Evolutionary conservation across 1,284 basidiomycete genomes (phyloP).

Genomic region (Mycena citricolor): DNA sequence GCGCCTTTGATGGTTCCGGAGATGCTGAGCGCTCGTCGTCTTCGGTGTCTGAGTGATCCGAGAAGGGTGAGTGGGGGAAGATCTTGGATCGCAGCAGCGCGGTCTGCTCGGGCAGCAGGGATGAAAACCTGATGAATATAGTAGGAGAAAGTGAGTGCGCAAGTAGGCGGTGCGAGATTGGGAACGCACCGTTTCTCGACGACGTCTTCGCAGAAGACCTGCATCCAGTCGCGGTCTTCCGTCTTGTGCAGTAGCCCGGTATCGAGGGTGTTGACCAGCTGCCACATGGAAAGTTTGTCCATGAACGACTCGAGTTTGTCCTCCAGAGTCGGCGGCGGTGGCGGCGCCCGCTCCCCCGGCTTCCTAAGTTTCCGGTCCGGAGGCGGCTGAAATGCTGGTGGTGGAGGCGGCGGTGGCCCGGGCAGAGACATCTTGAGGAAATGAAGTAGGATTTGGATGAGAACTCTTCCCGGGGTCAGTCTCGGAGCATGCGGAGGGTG

Average conservation of each 20-base stretch:
- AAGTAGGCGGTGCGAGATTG: not conserved
- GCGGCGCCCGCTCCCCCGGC: slow-evolving; percentile 26
- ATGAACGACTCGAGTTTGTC: slow-evolving; percentile 68
- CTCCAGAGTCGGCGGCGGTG: slow-evolving; percentile 33
- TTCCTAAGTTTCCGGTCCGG: slow-evolving; percentile 40
- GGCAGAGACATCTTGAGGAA: slow-evolving; percentile 64
- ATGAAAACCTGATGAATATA: slow-evolving; percentile 54
- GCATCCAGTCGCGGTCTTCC: slow-evolving; percentile 68
- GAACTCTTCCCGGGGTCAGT: slow-evolving; percentile 45
- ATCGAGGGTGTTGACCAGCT: slow-evolving; percentile 50
- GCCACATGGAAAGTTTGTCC: slow-evolving; percentile 77
- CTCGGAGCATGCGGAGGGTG: slow-evolving; percentile 2
- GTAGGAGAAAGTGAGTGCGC: slow-evolving; percentile 6
- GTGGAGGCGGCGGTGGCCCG: slow-evolving; percentile 38
- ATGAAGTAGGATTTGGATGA: slow-evolving; percentile 71
- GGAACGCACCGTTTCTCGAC: slow-evolving; percentile 60
- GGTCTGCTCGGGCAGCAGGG: slow-evolving; percentile 52
- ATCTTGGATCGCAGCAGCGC: slow-evolving; percentile 63
- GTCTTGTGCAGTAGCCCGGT: slow-evolving; percentile 21
- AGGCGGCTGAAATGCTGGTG: slow-evolving; percentile 25
- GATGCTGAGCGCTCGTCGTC: slow-evolving; percentile 30
- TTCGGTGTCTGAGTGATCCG: slow-evolving; percentile 42
- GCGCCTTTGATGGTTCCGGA: slow-evolving; percentile 5
- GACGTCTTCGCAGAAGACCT: slow-evolving; percentile 61
- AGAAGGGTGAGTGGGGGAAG: slow-evolving; percentile 60